Conservation (phyloP, 306 rosid genomes). For the Cyamopsis tetragonoloba region DNA sequence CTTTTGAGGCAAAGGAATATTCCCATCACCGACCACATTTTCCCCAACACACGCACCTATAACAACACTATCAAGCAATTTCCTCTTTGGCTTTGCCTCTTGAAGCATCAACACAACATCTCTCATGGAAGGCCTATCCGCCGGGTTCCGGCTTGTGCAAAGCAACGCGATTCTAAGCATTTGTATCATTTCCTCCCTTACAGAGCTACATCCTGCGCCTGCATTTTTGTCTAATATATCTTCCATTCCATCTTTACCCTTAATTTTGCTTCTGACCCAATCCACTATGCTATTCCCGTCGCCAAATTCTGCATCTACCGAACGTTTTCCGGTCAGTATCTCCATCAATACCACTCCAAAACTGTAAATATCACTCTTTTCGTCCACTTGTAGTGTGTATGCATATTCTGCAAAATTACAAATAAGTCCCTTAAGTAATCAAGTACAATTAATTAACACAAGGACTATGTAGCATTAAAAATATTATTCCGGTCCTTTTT, state of each 20-base stretch:
- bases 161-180: constrained; percentile 84
- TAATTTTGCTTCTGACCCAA: constrained; percentile 69
- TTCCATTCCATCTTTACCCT: constrained; percentile 48
- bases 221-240: constrained; percentile 66
- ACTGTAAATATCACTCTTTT: constrained; percentile 91
- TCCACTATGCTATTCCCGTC: constrained; percentile 90
- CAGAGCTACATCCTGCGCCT: constrained; percentile 55
- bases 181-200: constrained; percentile 80
- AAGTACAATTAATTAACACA: constrained; percentile 1
- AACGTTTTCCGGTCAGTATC: constrained; percentile 62
- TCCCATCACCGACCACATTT: constrained; percentile 8
- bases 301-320: constrained; percentile 66
- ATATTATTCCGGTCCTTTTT: neutral
- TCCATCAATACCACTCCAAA: constrained; percentile 85
- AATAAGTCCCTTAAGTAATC: neutral
- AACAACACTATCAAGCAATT: constrained; percentile 29
- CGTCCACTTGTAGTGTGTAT: constrained; percentile 87
- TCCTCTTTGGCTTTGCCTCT: constrained; percentile 78
- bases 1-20: constrained; percentile 53
- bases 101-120: constrained; percentile 89
- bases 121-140: constrained; percentile 86
- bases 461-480: constrained; percentile 8
- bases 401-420: constrained; percentile 66
- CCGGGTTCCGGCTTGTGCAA: constrained; percentile 74
- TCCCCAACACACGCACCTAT: neutral